Conservation (phyloP, 75 land plant genomes). For the Azolla pinnata region DNA sequence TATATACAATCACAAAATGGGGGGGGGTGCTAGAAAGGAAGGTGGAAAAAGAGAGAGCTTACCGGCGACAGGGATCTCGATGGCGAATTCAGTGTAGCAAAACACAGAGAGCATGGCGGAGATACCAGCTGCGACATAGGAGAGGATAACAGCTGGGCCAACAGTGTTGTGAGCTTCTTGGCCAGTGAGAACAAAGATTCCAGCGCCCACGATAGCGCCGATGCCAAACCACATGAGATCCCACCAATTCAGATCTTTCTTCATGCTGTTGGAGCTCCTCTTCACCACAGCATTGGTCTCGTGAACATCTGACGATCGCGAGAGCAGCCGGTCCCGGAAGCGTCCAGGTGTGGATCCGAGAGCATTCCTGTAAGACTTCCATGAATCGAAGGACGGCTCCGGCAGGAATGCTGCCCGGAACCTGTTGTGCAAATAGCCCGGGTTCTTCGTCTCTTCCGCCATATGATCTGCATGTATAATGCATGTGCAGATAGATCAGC, state of each 20-base stretch:
- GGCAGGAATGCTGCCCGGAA: slow-evolving; percentile 49
- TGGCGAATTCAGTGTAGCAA: slow-evolving; percentile 85
- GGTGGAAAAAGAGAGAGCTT: too few species aligned
- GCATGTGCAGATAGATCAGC: too few species aligned
- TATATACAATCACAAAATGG: not conserved
- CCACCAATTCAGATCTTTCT: slow-evolving; percentile 65
- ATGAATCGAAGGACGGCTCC: slow-evolving; percentile 62
- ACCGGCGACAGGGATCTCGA: slow-evolving; percentile 83
- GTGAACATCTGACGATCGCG: slow-evolving; percentile 33
- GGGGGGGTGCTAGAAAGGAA: too few species aligned
- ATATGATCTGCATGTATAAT: too few species aligned
- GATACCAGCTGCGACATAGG: slow-evolving; percentile 57
- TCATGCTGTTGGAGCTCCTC: slow-evolving; percentile 47
- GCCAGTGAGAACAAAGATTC: slow-evolving; percentile 81
- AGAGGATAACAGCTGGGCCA: slow-evolving; percentile 67
- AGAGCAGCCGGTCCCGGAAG: slow-evolving; percentile 38
- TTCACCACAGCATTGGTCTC: slow-evolving; percentile 32
- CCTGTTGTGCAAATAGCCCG: too few species aligned
- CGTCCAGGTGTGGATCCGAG: slow-evolving; percentile 29
- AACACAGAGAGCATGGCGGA: slow-evolving; percentile 87
- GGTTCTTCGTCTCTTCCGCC: too few species aligned
- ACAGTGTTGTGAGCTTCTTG: slow-evolving; percentile 49
- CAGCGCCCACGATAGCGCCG: slow-evolving; percentile 75
- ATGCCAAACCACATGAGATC: slow-evolving; percentile 76
- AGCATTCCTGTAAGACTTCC: slow-evolving; percentile 40